Evolutionary conservation across 2,329 filamentous ascomycete species (phyloP).

Genomic region (Cladosporium sp.): DNA sequence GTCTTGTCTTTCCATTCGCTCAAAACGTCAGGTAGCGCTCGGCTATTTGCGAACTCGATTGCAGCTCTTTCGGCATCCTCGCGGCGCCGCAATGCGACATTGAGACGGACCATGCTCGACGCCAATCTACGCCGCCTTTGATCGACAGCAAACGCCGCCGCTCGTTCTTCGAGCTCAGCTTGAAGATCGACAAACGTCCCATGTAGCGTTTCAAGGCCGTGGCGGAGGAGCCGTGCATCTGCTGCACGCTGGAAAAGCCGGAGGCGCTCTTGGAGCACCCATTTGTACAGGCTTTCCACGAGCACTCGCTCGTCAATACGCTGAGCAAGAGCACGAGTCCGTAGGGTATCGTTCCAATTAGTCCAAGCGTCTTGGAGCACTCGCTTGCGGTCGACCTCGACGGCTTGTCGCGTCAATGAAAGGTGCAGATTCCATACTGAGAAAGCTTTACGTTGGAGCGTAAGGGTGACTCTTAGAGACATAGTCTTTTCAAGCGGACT

Average conservation of each 20-base stretch:
- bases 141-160: constrained; percentile 21
- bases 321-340: constrained; percentile 48
- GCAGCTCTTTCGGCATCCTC: constrained; percentile 36
- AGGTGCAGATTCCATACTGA: constrained; percentile 46
- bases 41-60: constrained; percentile 39
- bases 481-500: constrained; percentile 40
- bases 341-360: constrained; percentile 59
- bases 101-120: constrained; percentile 26
- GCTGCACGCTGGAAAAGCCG: constrained; percentile 37
- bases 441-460: constrained; percentile 45
- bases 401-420: constrained; percentile 39
- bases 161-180: constrained; percentile 15
- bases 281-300: constrained; percentile 56
- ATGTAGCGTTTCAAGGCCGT: constrained; percentile 14
- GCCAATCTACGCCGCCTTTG: constrained; percentile 25
- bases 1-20: constrained; percentile 33
- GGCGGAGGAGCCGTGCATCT: constrained; percentile 22
- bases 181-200: constrained; percentile 12
- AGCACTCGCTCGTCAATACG: constrained; percentile 55
- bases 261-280: constrained; percentile 51
- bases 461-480: constrained; percentile 40
- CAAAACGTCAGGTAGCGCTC: constrained; percentile 36
- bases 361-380: constrained; percentile 56
- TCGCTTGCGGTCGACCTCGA: constrained; percentile 47
- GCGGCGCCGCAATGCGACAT: constrained; percentile 26